Base-by-base conservation (phyloP, 169 alveolate species). In the Plasmodium chabaudi region DNA sequence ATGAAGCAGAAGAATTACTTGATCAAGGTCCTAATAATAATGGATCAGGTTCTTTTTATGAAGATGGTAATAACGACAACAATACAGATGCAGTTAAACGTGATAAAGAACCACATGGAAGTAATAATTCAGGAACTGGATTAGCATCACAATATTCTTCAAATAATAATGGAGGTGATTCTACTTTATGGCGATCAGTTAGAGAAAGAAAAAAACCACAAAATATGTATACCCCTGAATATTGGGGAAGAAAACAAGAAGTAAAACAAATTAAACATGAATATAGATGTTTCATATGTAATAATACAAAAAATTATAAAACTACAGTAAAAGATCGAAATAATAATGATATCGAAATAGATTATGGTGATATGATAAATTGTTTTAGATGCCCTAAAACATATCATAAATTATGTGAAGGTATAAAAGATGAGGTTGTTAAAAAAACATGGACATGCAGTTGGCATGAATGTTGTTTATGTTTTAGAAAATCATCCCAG, bases 381-480 rank as follows among this genome's bases (percentile, higher is more conserved):
- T 96, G 98, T 87, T 93, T 92, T 87, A 82, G 97, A 19, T 97
- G 98, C 73, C 98, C 98, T n/a, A 95, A 94, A 88, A 91, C 96
- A 4, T 97, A 95, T 92, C 98, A 97, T 91, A 95, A 94, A 77
- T 88, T 94, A 57, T 96, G 97, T 63, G 97, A 94, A 87, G 94
- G 93, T 34, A 94, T 79, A 72, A 88, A 73, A 71, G 95, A 69
- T 55, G 93, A 84, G 49, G 88, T 86, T 56, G 93, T 90, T 25
- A 92, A 91, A 91, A 89, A 89, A 72, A 95, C 97, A 49, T 97
- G 98, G 97, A 89, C 97, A 3, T 97, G 98, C 57, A 90, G 97
- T 53, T 97, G 98, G 98, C 98, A 97, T 75, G 98, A 96, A 87
- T 97, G 98, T 56, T 94, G 97, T 55, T 87, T 94, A 34, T 97